Evolutionary conservation across 768 basidiomycete species (phyloP), one percentile per base, ranked within the genome.

Genomic region (Fistulinella prunicolor): DNA sequence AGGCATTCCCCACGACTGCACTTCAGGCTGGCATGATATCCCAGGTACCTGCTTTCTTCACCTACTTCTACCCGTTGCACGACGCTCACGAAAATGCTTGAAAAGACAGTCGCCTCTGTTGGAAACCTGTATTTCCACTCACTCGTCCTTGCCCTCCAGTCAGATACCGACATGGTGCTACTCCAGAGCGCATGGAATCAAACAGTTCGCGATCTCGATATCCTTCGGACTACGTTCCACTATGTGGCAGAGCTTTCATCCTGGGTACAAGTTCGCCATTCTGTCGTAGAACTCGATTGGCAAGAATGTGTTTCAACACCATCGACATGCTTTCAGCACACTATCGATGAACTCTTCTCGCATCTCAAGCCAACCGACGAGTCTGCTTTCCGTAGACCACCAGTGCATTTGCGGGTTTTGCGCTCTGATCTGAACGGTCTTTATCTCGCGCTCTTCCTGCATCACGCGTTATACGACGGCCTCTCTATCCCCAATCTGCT

Each of bases 1-100:
- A 53, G 12, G 43, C 72, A 20, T 72, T 63, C 49, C 75, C 75
- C 10, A 70, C 72, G 6, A 77, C 75, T 6, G 65, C 63, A 19
- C 61, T 78, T 17, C 77, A 78, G 57, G 64, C 73, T 14, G 77
- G 77, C 10, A 76, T 78, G 75, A 54, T 78, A 35, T 76, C 76
- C 3, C 76, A 78, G 65, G 76, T 74, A 47, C 47, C 17, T 26
- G 12, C 41, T 22, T 45, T 35, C 45, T 24, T 23, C 36, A 5
- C 20, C 16, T 19, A 9, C 12, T 40, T 32, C 17, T 22, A 16
- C 17, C 32, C 3, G 17, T 30, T 23, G 17, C 6, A 20, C 20
- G 9, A 12, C 17, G n/a, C 49, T 52, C 17, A 23, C 20, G 13
- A 22, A 30, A 32, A n/a, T n/a, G n/a, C n/a, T 9, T 37, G 40